A percentile compares a stretch with the other conserved stretches of the same genome.
phyloP scores from a whole-genome alignment of 257 asterid species.

The Solanum piurae region DNA sequence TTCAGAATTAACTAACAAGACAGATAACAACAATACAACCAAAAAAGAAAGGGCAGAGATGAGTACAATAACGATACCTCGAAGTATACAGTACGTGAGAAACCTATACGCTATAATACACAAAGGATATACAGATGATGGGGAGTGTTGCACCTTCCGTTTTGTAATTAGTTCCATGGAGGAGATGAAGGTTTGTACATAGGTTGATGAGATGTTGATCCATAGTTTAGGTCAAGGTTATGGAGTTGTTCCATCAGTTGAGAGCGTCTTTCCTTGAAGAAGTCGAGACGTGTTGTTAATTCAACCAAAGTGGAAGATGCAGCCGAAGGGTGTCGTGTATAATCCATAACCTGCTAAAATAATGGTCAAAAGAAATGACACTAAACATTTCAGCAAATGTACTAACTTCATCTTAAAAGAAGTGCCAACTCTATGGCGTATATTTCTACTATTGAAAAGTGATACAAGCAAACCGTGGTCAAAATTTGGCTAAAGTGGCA shows the following conservation, averaged over 20 bases:
- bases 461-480: background rate
- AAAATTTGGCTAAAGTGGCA: background rate
- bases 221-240: conserved; percentile 62
- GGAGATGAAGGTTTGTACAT: conserved; percentile 73
- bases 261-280: conserved; percentile 91
- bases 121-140: conserved; percentile 31
- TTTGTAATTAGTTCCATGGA: conserved; percentile 54
- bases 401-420: background rate
- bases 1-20: background rate
- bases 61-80: background rate
- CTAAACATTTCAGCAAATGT: background rate
- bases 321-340: conserved; percentile 43
- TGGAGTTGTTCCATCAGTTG: conserved; percentile 97
- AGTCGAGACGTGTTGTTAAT: conserved; percentile 81
- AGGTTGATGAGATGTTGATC: conserved; percentile 52
- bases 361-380: background rate
- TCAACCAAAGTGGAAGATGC: conserved; percentile 79
- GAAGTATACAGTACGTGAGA: background rate
- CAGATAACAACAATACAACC: background rate
- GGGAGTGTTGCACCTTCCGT: background rate
- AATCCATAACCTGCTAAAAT: conserved; percentile 40
- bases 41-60: background rate
- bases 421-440: background rate
- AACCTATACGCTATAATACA: background rate
- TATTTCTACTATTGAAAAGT: background rate